Conservation (phyloP, 345 rosid species). For the Melaleuca quinquenervia region DNA sequence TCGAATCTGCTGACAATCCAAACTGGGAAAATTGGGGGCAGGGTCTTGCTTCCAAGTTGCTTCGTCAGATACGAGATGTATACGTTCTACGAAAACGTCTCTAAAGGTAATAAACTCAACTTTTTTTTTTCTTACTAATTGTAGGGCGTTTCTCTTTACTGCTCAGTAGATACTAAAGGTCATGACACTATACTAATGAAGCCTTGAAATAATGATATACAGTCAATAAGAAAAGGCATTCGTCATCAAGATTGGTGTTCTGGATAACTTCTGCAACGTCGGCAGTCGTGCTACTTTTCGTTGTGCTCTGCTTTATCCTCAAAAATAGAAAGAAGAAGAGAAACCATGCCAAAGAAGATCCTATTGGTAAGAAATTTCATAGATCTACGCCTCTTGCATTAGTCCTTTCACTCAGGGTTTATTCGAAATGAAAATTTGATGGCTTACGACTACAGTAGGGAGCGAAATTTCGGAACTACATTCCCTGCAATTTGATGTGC, state of each 20-base stretch:
- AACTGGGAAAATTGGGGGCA: slow-evolving; percentile 2
- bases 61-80: slow-evolving; percentile 13
- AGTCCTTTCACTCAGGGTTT: not conserved
- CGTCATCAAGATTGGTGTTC: not conserved
- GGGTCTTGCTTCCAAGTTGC: slow-evolving; percentile 21
- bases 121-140: not conserved
- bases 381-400: not conserved
- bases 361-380: not conserved
- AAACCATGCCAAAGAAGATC: not conserved
- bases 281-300: not conserved
- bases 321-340: not conserved
- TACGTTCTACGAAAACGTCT: slow-evolving; percentile 1
- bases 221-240: not conserved
- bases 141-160: not conserved
- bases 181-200: not conserved
- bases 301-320: not conserved
- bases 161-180: not conserved
- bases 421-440: not conserved
- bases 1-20: not conserved
- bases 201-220: not conserved
- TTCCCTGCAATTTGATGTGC: not conserved
- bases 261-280: not conserved
- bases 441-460: not conserved
- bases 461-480: not conserved
- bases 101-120: not conserved